Evolutionary conservation across 2,329 filamentous ascomycete genomes (phyloP), one percentile per base, ranked within the genome.

Genomic region (Neoarthrinium moseri): DNA sequence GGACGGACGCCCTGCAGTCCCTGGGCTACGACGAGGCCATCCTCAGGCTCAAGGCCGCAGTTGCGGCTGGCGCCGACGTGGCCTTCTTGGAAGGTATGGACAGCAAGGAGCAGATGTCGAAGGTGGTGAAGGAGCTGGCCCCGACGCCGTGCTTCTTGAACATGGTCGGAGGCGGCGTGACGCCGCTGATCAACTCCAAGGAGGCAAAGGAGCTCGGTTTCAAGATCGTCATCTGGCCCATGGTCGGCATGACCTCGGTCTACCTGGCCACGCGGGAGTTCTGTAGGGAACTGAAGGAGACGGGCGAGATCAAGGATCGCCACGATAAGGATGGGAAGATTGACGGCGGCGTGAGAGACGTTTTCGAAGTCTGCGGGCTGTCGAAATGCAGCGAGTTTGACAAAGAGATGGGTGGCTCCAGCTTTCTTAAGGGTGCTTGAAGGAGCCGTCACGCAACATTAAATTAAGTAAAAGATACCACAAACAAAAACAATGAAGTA

Each of bases 1-100:
- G 78, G 11, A 82, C 78, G 3, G 79, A 82, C 53, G 74, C 78
- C 1, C 61, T 78, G 18, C 74, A 77, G 48, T 66, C 67, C 3
- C 62, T 67, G 3, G 78, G 77, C 0, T 82, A 75, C 56, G 73
- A 76, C 4, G 76, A 75, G 50, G 72, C 74, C 1, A 53, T 78
- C 13, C 56, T 56, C 8, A 64, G 78, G 2, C 57, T 82, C 23
- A 61, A 59, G 47, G 65, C 60, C 3, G 77, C 78, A 0, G 61
- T 72, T 3, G 65, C 66, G 6, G 70, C 70, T 10, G 77, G 78
- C 18, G 77, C 77, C 13, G 78, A 81, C 54, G 71, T 71, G 2
- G 70, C 71, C 2, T 74, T 81, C 51, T 67, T 81, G 6, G 78
- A 82, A 56, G 78, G 76, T 15, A 65, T 80, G 32, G 67, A 61